Percentiles rank a stretch among this genome's conserved stretches.
These are phyloP conservation scores for Kuraishia borneana DNA, from an alignment of 805 yeast species.

Conservation along the genomic window DNA sequence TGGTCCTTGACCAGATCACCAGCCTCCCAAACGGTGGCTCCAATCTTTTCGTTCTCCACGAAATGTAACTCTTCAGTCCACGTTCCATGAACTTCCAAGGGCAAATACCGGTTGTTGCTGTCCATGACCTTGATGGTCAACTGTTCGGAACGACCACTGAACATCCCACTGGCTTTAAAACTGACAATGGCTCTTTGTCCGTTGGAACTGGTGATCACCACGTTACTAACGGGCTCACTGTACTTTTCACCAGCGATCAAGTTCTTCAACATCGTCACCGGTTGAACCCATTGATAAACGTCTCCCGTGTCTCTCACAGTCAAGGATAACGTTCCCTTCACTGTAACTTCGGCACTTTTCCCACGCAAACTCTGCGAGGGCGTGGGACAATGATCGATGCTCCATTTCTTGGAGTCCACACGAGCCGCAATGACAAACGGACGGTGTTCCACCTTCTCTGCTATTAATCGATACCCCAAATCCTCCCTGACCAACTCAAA, in stretches of 20 bases:
- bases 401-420: conserved; percentile 68
- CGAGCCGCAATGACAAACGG: conserved; percentile 80
- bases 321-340: conserved; percentile 58
- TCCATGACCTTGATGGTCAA: conserved; percentile 33
- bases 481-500: conserved; percentile 84
- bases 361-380: conserved; percentile 95
- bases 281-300: conserved; percentile 70
- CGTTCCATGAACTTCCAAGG: conserved; percentile 44
- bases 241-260: conserved; percentile 93
- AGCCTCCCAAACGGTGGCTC: conserved; percentile 51
- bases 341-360: conserved; percentile 74
- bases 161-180: conserved; percentile 77
- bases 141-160: conserved; percentile 75
- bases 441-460: conserved; percentile 82
- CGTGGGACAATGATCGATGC: conserved; percentile 43
- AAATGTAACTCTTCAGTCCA: conserved; percentile 69
- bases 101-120: conserved; percentile 20
- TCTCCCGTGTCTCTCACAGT: conserved; percentile 53
- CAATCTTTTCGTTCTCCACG: conserved; percentile 19
- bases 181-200: conserved; percentile 62
- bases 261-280: conserved; percentile 74
- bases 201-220: conserved; percentile 55
- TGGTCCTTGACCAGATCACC: conserved; percentile 51
- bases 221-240: conserved; percentile 68
- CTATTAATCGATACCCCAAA: conserved; percentile 55